Percentiles rank a stretch among this genome's conserved stretches.
Evolutionary conservation across 1,284 basidiomycete species (phyloP).

Genomic region (Leccinum fuscescens): DNA sequence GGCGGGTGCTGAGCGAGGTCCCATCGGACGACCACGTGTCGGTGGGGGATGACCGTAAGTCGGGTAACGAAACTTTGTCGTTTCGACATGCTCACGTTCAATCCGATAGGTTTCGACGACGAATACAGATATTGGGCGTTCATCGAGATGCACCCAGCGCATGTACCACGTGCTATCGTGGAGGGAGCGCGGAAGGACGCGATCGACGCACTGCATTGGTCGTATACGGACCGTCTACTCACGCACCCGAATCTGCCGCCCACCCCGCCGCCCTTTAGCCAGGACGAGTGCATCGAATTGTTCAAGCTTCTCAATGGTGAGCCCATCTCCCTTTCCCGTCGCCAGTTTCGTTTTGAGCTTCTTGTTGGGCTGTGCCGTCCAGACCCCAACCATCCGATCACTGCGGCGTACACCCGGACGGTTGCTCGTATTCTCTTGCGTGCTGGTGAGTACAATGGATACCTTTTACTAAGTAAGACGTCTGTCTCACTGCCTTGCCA

Average conservation of each 20-base stretch:
- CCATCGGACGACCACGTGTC: constrained; percentile 33
- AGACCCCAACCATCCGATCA: constrained; percentile 37
- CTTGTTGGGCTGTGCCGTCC: constrained; percentile 3
- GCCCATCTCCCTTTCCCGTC: constrained; percentile 6
- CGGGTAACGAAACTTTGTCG: not conserved
- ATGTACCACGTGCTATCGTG: constrained; percentile 46
- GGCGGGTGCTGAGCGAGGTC: constrained; percentile 50
- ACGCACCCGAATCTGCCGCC: constrained; percentile 46
- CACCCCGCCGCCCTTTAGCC: constrained; percentile 62
- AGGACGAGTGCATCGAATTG: constrained; percentile 71
- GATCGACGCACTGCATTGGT: constrained; percentile 69
- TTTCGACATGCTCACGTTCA: constrained; percentile 10
- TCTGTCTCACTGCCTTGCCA: constrained; percentile 28
- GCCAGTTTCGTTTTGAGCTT: constrained; percentile 9
- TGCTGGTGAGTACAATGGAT: constrained; percentile 47
- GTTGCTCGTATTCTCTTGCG: constrained; percentile 67
- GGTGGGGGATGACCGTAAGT: constrained; percentile 58
- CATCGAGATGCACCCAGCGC: constrained; percentile 72
- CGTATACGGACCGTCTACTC: constrained; percentile 70
- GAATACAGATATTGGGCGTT: constrained; percentile 77
- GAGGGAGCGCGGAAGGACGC: constrained; percentile 58
- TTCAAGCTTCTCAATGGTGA: constrained; percentile 57
- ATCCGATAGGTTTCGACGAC: constrained; percentile 53
- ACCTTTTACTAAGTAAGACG: not conserved
- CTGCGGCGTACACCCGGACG: constrained; percentile 62